These are phyloP conservation scores for Arabis hirsuta DNA, from an alignment of 345 rosid species.

Conservation along the genomic window DNA sequence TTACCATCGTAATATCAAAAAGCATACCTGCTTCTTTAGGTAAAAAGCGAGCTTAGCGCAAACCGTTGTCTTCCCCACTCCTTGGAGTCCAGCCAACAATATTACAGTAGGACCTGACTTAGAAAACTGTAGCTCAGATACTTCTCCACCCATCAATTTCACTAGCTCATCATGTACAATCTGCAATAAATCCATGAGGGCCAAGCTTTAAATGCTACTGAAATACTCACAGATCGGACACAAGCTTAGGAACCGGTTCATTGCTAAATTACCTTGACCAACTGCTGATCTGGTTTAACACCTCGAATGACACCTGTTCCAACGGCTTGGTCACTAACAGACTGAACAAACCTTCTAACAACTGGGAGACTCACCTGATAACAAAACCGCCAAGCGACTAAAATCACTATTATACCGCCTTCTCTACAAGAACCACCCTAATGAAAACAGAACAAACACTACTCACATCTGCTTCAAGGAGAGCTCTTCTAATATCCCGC, in stretches of 20 bases:
- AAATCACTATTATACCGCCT: background rate
- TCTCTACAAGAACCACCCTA: background rate
- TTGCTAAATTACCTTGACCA: slow-evolving; percentile 72
- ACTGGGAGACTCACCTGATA: slow-evolving; percentile 96
- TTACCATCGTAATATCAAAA: background rate
- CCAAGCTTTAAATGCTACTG: slow-evolving; percentile 6
- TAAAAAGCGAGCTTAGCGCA: slow-evolving; percentile 92
- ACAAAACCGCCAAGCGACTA: slow-evolving; percentile 29
- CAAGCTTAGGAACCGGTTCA: slow-evolving; percentile 6
- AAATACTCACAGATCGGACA: background rate
- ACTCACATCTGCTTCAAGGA: slow-evolving; percentile 97
- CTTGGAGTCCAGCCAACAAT: slow-evolving; percentile 94
- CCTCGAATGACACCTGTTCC: slow-evolving; percentile 86
- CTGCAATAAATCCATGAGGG: slow-evolving; percentile 47
- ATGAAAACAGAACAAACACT: slow-evolving; percentile 27
- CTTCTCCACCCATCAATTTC: slow-evolving; percentile 98
- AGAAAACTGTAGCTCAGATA: slow-evolving; percentile 82
- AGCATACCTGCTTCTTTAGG: slow-evolving; percentile 83
- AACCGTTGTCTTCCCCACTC: slow-evolving; percentile 98
- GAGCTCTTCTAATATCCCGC: slow-evolving; percentile 96
- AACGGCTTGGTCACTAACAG: slow-evolving; percentile 87
- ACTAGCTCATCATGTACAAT: slow-evolving; percentile 89
- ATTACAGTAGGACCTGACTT: slow-evolving; percentile 86
- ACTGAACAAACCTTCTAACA: slow-evolving; percentile 92
- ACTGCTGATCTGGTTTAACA: slow-evolving; percentile 93